Base-by-base conservation (phyloP, 106 monocot species). In the Posidonia australis region DNA sequence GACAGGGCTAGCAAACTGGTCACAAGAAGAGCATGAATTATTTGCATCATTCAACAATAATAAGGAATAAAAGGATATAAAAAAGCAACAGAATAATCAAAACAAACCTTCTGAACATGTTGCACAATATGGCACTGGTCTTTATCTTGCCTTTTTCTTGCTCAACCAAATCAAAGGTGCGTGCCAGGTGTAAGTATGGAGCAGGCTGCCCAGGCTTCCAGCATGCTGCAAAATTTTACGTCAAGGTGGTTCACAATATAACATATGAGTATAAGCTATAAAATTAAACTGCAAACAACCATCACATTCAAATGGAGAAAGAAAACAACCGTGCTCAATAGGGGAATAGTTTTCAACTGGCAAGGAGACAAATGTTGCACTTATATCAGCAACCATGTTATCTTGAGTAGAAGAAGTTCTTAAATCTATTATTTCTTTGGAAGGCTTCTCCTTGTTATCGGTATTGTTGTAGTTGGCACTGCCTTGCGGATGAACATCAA, bases 61-160 rank as follows among this genome's bases (percentile, higher is more conserved):
- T 20, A 58, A 62, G 11, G 36, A 11, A 60, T 28, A 59, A 61
- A 47, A 51, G 24, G 56, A 17, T 58, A 26, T 27, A 28, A 63
- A 18, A 42, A 70, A 27, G 41, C 25, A 75, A 22, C 32, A 26
- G 48, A 49, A 49, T 49, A 1, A 14, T 61, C 21, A 49, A 43
- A 54, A 13, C 51, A 63, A 66, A 90, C 94, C 94, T 96, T 78
- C 94, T 86, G 74, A 96, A 84, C 94, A 96, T 96, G 63, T 96
- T 96, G 75, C 90, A 87, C 60, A 96, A 72, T 77, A 96, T 87
- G 45, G 67, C 21, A 72, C 76, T 76, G 10, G 82, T 90, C 67
- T 84, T 96, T 67, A 82, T 82, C 72, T 80, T 96, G 54, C 94
- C 84, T 72, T 90, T 96, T 74, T 90, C 94, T 74, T 58, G 64